Evolutionary conservation across 495 filamentous ascomycete genomes (phyloP), one percentile per base, ranked within the genome.

Genomic region (Barbatosphaeria neglecta): DNA sequence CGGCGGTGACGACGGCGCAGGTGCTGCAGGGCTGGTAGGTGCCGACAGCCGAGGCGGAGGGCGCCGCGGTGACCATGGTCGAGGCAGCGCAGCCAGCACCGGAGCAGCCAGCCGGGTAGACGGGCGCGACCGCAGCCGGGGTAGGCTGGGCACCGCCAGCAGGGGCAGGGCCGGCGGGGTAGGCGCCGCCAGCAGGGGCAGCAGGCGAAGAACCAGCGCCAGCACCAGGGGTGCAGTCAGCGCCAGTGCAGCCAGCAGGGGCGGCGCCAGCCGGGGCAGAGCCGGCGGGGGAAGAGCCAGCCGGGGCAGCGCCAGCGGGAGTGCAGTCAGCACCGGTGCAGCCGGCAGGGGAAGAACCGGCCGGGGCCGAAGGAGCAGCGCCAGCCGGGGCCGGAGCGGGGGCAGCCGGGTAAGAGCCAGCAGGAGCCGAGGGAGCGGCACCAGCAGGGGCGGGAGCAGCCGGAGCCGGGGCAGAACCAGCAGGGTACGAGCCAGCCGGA

Each of bases 1-100:
- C 59, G 5, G 54, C 59, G 5, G 56, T 59, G 20, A 47, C 46
- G 20, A 54, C 51, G 1, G 53, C 47, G 25, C 50, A 37, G 53
- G 47, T 2, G 17, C 28, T 15, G 49, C 50, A 13, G 50, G 56
- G 52, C 53, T 52, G 9, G 48, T 35, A 4, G 45, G 33, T 2
- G 48, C 41, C 11, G 56, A 47, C 39, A 1, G 49, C 22, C 18
- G 51, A 51, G 16, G 46, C 52, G 19, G 46, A 53, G 37, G 59
- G 51, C 54, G 49, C 41, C 40, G 44, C 45, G 18, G 47, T 54
- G 33, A 46, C 45, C 43, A 49, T 33, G 18, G 55, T 56, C 45
- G 33, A 35, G 10, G 31, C 13, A 11, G 31, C 13, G 31, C 31
- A 35, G 2, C 13, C 9, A 1, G 13, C 31, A 35, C 31, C 31